Conservation (phyloP, 129 eudicot species). For the Helianthus tuberosus region DNA sequence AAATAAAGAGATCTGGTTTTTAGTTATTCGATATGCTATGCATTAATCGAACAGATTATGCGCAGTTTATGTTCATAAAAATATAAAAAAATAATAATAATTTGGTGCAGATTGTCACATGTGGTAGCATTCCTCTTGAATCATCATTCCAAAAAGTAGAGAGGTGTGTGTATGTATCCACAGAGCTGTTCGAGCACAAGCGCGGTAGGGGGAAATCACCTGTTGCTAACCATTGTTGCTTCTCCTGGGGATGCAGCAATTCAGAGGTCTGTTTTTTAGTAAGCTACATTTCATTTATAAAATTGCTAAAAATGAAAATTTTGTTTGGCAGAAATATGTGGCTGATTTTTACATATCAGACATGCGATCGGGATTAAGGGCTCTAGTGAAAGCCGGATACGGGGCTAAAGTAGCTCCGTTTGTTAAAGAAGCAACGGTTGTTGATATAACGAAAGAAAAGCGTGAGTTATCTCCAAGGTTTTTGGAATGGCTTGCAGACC, state of each 20-base stretch:
- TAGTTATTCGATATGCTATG: background rate
- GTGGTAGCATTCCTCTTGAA: slow-evolving; percentile 98
- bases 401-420: slow-evolving; percentile 95
- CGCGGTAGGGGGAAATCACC: slow-evolving; percentile 73
- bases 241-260: slow-evolving; percentile 91
- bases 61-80: background rate
- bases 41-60: slow-evolving; percentile 4
- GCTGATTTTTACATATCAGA: slow-evolving; percentile 98
- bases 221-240: slow-evolving; percentile 68
- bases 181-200: slow-evolving; percentile 82
- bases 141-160: slow-evolving; percentile 87
- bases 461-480: slow-evolving; percentile 70
- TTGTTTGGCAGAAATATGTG: slow-evolving; percentile 62
- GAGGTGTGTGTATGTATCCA: slow-evolving; percentile 84
- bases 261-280: slow-evolving; percentile 70
- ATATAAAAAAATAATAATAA: background rate
- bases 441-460: slow-evolving; percentile 68
- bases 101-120: slow-evolving; percentile 80
- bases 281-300: background rate
- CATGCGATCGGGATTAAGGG: slow-evolving; percentile 89
- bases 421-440: slow-evolving; percentile 74
- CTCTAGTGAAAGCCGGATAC: slow-evolving; percentile 91
- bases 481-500: slow-evolving; percentile 87
- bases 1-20: no score
- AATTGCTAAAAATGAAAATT: background rate